Conservation (phyloP, 148 eudicot species). For the Rhododendron ferrugineum region DNA sequence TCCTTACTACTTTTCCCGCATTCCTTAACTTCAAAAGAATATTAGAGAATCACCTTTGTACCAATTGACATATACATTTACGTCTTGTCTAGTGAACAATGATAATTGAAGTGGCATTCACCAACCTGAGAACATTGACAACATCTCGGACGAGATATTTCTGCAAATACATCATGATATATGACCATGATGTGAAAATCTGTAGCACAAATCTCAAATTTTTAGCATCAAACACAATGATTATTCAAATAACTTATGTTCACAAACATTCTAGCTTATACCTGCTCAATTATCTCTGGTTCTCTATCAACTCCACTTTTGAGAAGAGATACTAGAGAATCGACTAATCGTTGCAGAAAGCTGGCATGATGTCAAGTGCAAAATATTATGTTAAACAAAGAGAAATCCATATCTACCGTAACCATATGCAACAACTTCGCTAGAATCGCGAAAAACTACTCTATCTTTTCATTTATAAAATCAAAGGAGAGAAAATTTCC, state of each 20-base stretch:
- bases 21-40: too few relatives aligned
- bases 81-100: neutral
- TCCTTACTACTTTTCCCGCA: too few relatives aligned
- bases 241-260: too few relatives aligned
- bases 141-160: slow-evolving; percentile 57
- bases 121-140: slow-evolving; percentile 63
- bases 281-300: slow-evolving; percentile 82
- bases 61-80: too few relatives aligned
- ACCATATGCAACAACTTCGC: neutral
- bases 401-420: neutral
- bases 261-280: slow-evolving; percentile 10
- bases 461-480: too few relatives aligned
- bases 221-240: too few relatives aligned
- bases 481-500: too few relatives aligned
- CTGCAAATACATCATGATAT: slow-evolving; percentile 73
- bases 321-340: slow-evolving; percentile 57
- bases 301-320: slow-evolving; percentile 78
- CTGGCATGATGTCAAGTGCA: slow-evolving; percentile 28
- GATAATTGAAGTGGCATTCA: neutral
- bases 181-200: too few relatives aligned
- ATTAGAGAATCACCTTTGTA: too few relatives aligned
- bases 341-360: slow-evolving; percentile 40
- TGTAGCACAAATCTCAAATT: too few relatives aligned
- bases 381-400: neutral
- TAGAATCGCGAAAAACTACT: too few relatives aligned